These are phyloP conservation scores for Salvia splendens DNA, from an alignment of 257 asterid species.

Conservation along the genomic window DNA sequence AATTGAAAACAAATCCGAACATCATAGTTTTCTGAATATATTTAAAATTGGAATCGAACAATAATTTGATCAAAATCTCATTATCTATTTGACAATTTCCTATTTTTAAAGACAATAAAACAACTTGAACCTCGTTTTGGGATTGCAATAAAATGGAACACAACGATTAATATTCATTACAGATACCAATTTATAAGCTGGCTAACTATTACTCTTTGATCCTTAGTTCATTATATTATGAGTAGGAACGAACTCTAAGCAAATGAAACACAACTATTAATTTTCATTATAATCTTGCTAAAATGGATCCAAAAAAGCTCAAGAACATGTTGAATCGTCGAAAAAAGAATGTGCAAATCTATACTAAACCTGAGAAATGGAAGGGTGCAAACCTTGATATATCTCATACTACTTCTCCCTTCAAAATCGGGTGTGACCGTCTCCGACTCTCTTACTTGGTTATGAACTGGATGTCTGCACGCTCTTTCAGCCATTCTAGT, in stretches of 20 bases:
- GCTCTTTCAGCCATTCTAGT: slow-evolving; percentile 87
- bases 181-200: too few relatives aligned
- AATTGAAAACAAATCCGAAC: too few relatives aligned
- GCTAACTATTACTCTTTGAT: not conserved
- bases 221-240: slow-evolving; percentile 15
- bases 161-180: too few relatives aligned
- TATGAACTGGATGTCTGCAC: slow-evolving; percentile 67
- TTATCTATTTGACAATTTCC: too few relatives aligned
- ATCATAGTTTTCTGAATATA: too few relatives aligned
- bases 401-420: not conserved
- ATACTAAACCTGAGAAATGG: slow-evolving; percentile 3
- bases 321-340: not conserved
- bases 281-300: not conserved
- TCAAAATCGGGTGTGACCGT: not conserved
- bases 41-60: too few relatives aligned
- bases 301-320: not conserved
- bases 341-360: not conserved
- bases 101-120: too few relatives aligned
- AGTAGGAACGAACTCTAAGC: not conserved
- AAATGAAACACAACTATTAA: not conserved
- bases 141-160: too few relatives aligned
- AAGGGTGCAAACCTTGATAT: not conserved
- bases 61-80: too few relatives aligned
- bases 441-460: slow-evolving; percentile 38
- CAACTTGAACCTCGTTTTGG: too few relatives aligned